Evolutionary conservation across 2,329 filamentous ascomycete species (phyloP), one percentile per base, ranked within the genome.

Genomic region (Aureobasidium zeae): DNA sequence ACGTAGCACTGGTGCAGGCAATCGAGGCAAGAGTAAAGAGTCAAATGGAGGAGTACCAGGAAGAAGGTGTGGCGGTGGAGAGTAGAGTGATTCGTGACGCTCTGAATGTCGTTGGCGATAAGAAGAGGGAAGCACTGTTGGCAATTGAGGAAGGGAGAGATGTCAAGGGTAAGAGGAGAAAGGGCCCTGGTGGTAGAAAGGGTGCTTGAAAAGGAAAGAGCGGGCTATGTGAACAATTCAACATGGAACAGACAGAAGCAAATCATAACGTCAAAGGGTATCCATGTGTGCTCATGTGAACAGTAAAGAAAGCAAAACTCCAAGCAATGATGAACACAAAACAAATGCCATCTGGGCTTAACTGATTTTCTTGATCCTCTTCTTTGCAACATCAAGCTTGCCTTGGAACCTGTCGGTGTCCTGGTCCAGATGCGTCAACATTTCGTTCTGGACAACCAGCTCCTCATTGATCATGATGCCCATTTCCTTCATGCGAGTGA

Each of bases 21-120:
- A 95, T 96, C 55, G 91, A 98, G 67, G 71, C 73, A 45, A 74
- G 91, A 15, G 86, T 94, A 0, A 84, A 85, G 2, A 66, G 77
- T 57, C 65, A 85, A 62, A 85, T 98, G 83, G 79, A 77, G 33
- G 78, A 80, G 48, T 98, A 87, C 50, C 81, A 74, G 41, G 89
- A 96, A 62, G 86, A 94, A 55, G 86, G 86, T 1, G 91, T 98
- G 44, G 96, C 86, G 64, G 67, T 98, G n/a, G 89, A 96, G 69
- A 84, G 81, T 2, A 73, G 91, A 46, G 86, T 98, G 17, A 71
- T 94, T 35, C 74, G 83, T 44, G 88, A 94, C 51, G 79, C 81
- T 25, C 67, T 98, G 58, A 95, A 94, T 72, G 63, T 86, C 33
- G 91, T 98, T 5, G 82, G 84, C n/a, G 85, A 93, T 70, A 94